Conservation (phyloP, 257 asterid genomes). For the Marsdenia floribunda region DNA sequence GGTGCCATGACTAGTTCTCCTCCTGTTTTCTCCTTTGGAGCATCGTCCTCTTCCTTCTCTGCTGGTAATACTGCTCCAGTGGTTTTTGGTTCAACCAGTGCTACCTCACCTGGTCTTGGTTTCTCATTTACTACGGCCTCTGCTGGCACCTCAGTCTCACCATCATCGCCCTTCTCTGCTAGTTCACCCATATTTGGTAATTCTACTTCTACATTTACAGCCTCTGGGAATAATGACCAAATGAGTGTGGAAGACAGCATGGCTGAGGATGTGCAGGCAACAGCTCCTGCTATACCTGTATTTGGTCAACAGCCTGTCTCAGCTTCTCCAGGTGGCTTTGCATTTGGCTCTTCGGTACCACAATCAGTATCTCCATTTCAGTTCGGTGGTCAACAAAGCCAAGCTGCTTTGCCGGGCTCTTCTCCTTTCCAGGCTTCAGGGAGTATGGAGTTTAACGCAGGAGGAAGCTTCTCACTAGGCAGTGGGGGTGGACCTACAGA, state of each 20-base stretch:
- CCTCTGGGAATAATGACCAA: slow-evolving; percentile 53
- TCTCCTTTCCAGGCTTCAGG: slow-evolving; percentile 48
- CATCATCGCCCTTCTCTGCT: slow-evolving; percentile 15
- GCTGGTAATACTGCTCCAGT: slow-evolving; percentile 30
- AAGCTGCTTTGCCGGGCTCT: slow-evolving; percentile 35
- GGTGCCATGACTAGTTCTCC: slow-evolving; percentile 37
- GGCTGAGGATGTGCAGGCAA: slow-evolving; percentile 82
- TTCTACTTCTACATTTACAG: slow-evolving; percentile 9
- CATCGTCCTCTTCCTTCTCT: slow-evolving; percentile 37
- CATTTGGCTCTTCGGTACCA: slow-evolving; percentile 41
- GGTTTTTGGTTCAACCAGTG: slow-evolving; percentile 34
- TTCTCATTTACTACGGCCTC: slow-evolving; percentile 38
- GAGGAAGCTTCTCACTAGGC: slow-evolving; percentile 82
- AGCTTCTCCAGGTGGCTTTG: slow-evolving; percentile 43
- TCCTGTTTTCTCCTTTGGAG: slow-evolving; percentile 45
- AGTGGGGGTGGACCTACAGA: slow-evolving; percentile 46
- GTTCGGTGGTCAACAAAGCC: slow-evolving; percentile 59
- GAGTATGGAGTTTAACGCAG: slow-evolving; percentile 50
- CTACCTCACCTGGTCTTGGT: slow-evolving; percentile 28
- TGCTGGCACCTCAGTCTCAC: slow-evolving; percentile 28
- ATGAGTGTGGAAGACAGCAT: slow-evolving; percentile 81
- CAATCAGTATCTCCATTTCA: slow-evolving; percentile 43
- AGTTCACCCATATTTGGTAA: slow-evolving; percentile 28
- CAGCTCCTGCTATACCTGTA: slow-evolving; percentile 29
- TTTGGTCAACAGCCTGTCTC: slow-evolving; percentile 48